Evolutionary conservation across 2,329 filamentous ascomycete genomes (phyloP).

Genomic region (Sporothrix globosa): DNA sequence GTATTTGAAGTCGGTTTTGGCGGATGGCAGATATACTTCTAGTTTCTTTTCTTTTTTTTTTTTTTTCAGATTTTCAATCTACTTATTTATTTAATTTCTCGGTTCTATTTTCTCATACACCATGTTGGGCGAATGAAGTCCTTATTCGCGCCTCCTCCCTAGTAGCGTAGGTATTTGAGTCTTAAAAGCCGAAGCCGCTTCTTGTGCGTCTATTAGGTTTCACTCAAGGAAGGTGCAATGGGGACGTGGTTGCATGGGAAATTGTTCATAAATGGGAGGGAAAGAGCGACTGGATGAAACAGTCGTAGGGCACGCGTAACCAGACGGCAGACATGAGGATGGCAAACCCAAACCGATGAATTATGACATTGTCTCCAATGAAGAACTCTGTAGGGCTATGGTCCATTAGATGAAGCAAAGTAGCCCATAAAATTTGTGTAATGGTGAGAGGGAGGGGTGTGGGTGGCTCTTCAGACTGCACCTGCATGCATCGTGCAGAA

Average conservation of each 20-base stretch:
- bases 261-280: neutral
- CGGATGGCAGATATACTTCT: neutral
- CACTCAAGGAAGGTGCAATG: constrained; percentile 2
- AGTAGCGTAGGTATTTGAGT: neutral
- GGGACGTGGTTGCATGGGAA: neutral
- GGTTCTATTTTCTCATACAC: neutral
- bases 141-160: neutral
- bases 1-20: neutral
- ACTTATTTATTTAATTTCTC: too few relatives aligned
- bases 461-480: neutral
- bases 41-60: neutral
- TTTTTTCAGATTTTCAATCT: neutral
- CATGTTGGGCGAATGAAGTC: neutral
- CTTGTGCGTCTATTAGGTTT: constrained; percentile 13
- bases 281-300: neutral
- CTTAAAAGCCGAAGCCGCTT: neutral
- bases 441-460: neutral
- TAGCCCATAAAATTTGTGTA: too few relatives aligned
- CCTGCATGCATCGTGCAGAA: constrained; percentile 7
- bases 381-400: neutral
- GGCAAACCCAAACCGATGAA: neutral
- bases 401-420: neutral
- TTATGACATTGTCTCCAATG: neutral
- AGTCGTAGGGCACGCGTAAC: neutral
- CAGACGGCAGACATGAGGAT: neutral